Conservation (phyloP, 2,329 filamentous ascomycete genomes). For the Microcyclospora pomicola region DNA sequence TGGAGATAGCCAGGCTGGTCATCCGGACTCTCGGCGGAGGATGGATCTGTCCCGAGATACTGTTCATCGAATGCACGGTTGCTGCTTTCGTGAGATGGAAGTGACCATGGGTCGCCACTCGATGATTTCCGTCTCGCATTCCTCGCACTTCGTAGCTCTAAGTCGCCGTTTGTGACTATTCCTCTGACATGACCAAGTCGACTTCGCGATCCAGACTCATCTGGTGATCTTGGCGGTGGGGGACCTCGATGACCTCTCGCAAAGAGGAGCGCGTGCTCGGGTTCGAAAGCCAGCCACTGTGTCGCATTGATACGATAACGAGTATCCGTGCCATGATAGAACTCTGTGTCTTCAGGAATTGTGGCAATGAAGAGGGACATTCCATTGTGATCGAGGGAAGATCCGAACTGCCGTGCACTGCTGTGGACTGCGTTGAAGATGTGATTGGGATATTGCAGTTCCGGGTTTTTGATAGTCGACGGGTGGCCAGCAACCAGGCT, state of each 20-base stretch:
- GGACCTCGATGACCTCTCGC: slow-evolving; percentile 26
- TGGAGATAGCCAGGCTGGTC: slow-evolving; percentile 45
- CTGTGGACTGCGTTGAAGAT: slow-evolving; percentile 63
- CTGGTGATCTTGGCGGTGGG: slow-evolving; percentile 2
- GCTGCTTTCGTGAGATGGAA: too few relatives aligned
- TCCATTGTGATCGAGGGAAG: slow-evolving; percentile 59
- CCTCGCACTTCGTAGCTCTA: neutral
- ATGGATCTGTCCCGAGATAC: neutral
- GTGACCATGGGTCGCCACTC: too few relatives aligned
- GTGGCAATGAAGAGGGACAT: slow-evolving; percentile 56
- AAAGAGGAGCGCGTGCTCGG: slow-evolving; percentile 58
- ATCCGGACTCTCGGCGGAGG: neutral
- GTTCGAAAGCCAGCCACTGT: slow-evolving; percentile 66
- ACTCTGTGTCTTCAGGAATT: slow-evolving; percentile 48
- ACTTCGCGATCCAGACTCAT: neutral
- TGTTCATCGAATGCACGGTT: neutral
- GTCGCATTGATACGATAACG: slow-evolving; percentile 36
- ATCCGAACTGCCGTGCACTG: slow-evolving; percentile 62
- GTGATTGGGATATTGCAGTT: slow-evolving; percentile 8
- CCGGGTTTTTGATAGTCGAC: neutral
- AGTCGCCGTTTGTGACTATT: neutral
- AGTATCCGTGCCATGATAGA: slow-evolving; percentile 50
- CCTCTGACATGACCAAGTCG: too few relatives aligned
- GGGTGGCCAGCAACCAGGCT: neutral
- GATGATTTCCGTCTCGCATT: neutral